A percentile compares a stretch with the other conserved stretches of the same genome.
Conservation (phyloP, 2,329 filamentous ascomycete species). For the Apiospora malaysiana region DNA sequence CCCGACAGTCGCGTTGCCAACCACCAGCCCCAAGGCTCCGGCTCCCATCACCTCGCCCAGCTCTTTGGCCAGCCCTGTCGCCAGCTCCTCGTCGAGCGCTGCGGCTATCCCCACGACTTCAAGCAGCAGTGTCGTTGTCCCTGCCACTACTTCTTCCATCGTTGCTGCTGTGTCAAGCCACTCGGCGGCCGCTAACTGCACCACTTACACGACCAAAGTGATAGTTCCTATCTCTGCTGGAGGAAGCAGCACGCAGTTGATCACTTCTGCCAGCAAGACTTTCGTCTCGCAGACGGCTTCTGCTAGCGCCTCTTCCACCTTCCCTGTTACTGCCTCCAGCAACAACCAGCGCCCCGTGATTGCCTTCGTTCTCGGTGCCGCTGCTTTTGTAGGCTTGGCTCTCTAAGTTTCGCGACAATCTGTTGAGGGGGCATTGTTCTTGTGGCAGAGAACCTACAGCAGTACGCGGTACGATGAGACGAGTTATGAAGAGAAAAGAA, state of each 20-base stretch:
- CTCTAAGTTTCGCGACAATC: not conserved
- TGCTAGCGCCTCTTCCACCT: not conserved
- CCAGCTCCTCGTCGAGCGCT: not conserved
- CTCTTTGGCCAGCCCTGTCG: not conserved
- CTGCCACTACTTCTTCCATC: conserved; percentile 25
- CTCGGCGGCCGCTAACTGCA: conserved; percentile 22
- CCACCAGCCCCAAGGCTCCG: conserved; percentile 31
- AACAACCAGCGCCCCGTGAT: conserved; percentile 5
- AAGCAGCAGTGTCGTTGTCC: conserved; percentile 19
- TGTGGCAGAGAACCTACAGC: not conserved
- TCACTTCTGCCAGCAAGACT: not conserved
- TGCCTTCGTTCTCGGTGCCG: not conserved
- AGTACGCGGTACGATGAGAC: conserved; percentile 12
- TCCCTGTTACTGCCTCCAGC: conserved; percentile 3
- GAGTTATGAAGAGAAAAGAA: not conserved
- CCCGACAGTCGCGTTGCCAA: conserved; percentile 36
- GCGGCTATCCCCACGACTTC: conserved; percentile 8
- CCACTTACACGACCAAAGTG: conserved; percentile 25
- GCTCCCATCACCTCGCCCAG: not conserved
- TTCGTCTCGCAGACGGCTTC: not conserved
- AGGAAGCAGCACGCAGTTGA: not conserved
- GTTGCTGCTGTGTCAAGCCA: conserved; percentile 25
- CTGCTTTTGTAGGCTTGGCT: not conserved
- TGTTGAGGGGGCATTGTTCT: not conserved
- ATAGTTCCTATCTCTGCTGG: conserved; percentile 24